Percentiles rank a stretch among this genome's conserved stretches.
phyloP scores from a whole-genome alignment of 768 basidiomycete genomes.

The Coprinellus micaceus region DNA sequence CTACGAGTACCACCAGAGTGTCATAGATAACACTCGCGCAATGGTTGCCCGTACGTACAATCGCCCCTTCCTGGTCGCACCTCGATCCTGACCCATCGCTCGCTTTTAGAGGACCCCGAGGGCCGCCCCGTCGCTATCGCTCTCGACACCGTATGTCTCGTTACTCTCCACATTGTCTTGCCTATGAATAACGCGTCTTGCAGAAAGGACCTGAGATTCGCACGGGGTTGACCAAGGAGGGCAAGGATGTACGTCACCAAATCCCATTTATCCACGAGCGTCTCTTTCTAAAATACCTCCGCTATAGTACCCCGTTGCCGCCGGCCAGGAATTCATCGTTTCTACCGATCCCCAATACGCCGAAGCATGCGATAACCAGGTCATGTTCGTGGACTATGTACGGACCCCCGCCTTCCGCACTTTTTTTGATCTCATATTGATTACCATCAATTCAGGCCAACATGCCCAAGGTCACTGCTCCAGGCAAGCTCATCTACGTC shows the following conservation, averaged over 20 bases:
- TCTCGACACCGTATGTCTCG: slow-evolving; percentile 79
- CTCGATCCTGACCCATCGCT: slow-evolving; percentile 10
- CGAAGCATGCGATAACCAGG: slow-evolving; percentile 75
- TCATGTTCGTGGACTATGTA: slow-evolving; percentile 93
- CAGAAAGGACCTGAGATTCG: slow-evolving; percentile 99
- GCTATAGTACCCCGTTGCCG: slow-evolving; percentile 69
- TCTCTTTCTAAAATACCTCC: slow-evolving; percentile 11
- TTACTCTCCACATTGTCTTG: not conserved
- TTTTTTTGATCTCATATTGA: slow-evolving; percentile 5
- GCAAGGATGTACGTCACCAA: slow-evolving; percentile 67
- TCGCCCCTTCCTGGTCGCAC: not conserved
- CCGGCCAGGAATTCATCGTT: slow-evolving; percentile 92
- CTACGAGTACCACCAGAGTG: slow-evolving; percentile 98
- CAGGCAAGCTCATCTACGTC: slow-evolving; percentile 96
- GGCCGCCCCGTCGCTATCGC: slow-evolving; percentile 97
- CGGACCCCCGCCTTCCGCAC: slow-evolving; percentile 26
- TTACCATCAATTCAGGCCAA: slow-evolving; percentile 54
- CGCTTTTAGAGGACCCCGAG: slow-evolving; percentile 50
- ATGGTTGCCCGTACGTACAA: slow-evolving; percentile 67
- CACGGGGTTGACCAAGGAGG: slow-evolving; percentile 87
- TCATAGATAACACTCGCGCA: slow-evolving; percentile 94
- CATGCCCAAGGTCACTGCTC: slow-evolving; percentile 90
- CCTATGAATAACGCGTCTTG: slow-evolving; percentile 6
- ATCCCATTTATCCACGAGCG: not conserved
- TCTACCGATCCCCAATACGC: slow-evolving; percentile 80